A percentile compares a stretch with the other conserved stretches of the same genome.
phyloP scores from a whole-genome alignment of 2,329 filamentous ascomycete genomes.

The Whalleya microplaca region DNA sequence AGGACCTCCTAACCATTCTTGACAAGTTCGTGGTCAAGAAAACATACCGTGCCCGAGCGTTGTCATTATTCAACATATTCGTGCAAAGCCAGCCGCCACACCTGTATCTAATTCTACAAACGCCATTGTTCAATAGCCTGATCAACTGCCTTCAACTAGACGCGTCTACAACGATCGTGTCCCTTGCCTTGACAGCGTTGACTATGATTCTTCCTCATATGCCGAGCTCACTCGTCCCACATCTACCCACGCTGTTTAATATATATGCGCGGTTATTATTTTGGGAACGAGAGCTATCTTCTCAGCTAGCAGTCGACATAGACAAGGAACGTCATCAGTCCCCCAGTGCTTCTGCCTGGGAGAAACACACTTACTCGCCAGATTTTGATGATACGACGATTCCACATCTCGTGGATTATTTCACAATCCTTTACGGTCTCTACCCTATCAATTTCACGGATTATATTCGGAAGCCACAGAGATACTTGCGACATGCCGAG shows the following conservation, averaged over 20 bases:
- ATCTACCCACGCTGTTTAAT: conserved; percentile 76
- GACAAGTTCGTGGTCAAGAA: conserved; percentile 68
- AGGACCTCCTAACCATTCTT: conserved; percentile 69
- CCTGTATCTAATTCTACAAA: conserved; percentile 73
- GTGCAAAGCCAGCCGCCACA: conserved; percentile 79
- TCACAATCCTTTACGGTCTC: conserved; percentile 80
- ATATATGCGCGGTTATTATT: conserved; percentile 81
- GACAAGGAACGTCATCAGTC: conserved; percentile 40
- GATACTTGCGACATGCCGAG: conserved; percentile 75
- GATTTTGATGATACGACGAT: conserved; percentile 65
- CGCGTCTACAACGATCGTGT: conserved; percentile 77
- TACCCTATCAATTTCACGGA: conserved; percentile 87
- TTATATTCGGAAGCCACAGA: conserved; percentile 81
- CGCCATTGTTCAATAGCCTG: conserved; percentile 71
- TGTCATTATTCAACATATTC: conserved; percentile 73
- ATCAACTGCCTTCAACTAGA: conserved; percentile 76
- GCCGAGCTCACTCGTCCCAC: conserved; percentile 69
- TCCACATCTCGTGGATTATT: conserved; percentile 73
- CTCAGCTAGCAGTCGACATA: conserved; percentile 44
- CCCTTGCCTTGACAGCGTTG: conserved; percentile 72
- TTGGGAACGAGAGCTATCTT: conserved; percentile 65
- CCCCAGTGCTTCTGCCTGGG: conserved; percentile 57
- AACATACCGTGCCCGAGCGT: conserved; percentile 63
- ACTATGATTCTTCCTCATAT: conserved; percentile 86
- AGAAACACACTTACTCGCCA: conserved; percentile 63